Evolutionary conservation across 2,329 filamentous ascomycete species (phyloP), one percentile per base, ranked within the genome.

Genomic region (Tolypocladium amazonense): DNA sequence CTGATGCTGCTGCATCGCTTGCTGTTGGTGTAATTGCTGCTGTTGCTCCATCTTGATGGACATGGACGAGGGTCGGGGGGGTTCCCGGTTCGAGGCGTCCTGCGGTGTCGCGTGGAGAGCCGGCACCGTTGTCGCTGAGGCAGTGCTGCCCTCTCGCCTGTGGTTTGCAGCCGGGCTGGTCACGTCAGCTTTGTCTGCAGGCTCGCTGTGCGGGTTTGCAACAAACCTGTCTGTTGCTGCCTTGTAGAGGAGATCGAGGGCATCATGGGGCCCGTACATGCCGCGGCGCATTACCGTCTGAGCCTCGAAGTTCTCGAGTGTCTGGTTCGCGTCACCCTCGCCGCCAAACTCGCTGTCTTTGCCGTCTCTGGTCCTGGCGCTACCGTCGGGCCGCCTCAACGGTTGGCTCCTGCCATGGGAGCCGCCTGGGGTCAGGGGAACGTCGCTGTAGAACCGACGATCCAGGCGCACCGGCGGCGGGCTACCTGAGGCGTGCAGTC

Each of bases 231-330:
- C 82, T 47, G 84, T 87, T 37, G 85, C 92, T 25, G 92, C 93
- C 75, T 96, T 92, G 70, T 95, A 95, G 20, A 97, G 81, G 60
- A 97, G 79, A 72, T 96, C 92, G 56, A 97, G 80, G 30, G 93
- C 93, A 76, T 97, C 93, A 69, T 96, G 92, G 4, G 90, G 92
- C 41, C 92, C 92, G 72, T 92, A 96, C 53, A 97, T 86, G 65
- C 90, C 89, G 59, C 77, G 79, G 38, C 84, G 76, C 84, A 88
- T 87, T 60, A 87, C 83, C 11, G 79, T 78, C 68, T 83, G 82
- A 27, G 85, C 85, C 72, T 88, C 85, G 7, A 84, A 74, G 67
- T 88, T 88, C 70, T 87, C 84, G 27, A 87, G 71, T 56, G 83
- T 84, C 60, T 81, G 81, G 65, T 86, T 85, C 35, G 79, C 79